Percentiles rank a stretch among this genome's conserved stretches.
Evolutionary conservation across 768 basidiomycete species (phyloP).

Genomic region (Boletus tylopilopsis): DNA sequence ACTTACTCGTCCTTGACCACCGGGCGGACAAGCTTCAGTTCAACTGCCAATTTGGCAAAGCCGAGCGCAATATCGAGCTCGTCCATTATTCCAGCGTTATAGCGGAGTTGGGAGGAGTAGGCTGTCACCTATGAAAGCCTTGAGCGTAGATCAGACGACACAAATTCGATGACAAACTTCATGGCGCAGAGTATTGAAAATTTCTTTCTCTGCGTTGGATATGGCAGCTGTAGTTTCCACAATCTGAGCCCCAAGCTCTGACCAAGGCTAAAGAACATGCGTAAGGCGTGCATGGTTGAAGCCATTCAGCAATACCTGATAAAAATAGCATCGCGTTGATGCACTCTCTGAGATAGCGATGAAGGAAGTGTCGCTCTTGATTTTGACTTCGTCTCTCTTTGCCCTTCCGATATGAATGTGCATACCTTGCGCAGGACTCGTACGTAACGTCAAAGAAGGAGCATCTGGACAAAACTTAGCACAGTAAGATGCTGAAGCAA

Average conservation of each 20-base stretch:
- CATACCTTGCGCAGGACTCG: slow-evolving; percentile 64
- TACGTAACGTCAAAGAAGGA: slow-evolving; percentile 70
- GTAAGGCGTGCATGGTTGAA: neutral
- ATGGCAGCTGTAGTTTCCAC: slow-evolving; percentile 53
- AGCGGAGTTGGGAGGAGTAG: slow-evolving; percentile 52
- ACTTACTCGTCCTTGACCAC: slow-evolving; percentile 65
- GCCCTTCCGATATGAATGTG: slow-evolving; percentile 67
- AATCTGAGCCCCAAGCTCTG: slow-evolving; percentile 66
- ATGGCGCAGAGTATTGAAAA: slow-evolving; percentile 63
- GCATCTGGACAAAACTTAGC: slow-evolving; percentile 43
- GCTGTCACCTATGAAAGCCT: slow-evolving; percentile 51
- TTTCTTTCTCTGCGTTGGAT: slow-evolving; percentile 59
- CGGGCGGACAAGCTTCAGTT: slow-evolving; percentile 76
- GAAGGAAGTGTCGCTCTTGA: slow-evolving; percentile 50
- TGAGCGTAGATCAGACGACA: slow-evolving; percentile 4
- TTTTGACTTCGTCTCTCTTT: slow-evolving; percentile 55
- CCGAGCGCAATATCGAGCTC: slow-evolving; percentile 83
- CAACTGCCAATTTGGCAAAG: slow-evolving; percentile 76
- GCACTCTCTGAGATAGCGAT: slow-evolving; percentile 56
- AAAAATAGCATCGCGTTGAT: slow-evolving; percentile 67
- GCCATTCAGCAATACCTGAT: slow-evolving; percentile 41
- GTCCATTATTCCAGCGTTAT: slow-evolving; percentile 76
- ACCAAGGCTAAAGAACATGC: slow-evolving; percentile 56
- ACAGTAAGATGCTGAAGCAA: neutral
- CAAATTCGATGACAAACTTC: slow-evolving; percentile 43